These are phyloP conservation scores for Vitis amurensis DNA, from an alignment of 164 flowering plant genomes.

Conservation along the genomic window DNA sequence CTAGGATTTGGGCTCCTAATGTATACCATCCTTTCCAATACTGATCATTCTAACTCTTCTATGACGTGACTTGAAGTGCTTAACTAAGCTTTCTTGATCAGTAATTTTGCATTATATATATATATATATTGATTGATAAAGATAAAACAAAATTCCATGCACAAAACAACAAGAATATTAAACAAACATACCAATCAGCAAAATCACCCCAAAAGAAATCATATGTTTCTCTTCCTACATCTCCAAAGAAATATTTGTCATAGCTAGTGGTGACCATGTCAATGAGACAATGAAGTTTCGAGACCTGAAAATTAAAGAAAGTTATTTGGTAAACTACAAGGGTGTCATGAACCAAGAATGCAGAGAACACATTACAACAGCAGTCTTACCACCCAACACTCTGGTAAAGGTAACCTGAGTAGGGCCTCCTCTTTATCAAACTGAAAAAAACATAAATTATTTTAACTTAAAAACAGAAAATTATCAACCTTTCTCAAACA, in stretches of 20 bases:
- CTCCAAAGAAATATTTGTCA: conserved; percentile 89
- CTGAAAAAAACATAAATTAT: conserved; percentile 33
- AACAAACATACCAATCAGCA: conserved; percentile 79
- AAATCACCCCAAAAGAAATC: conserved; percentile 97
- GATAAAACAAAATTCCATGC: background rate
- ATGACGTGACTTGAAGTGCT: no score
- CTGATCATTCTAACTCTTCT: no score
- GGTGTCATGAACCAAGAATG: background rate
- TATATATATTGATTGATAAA: no score
- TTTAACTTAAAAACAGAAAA: no score
- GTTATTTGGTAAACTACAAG: conserved; percentile 5
- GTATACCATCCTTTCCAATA: no score
- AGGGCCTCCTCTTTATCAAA: conserved; percentile 68
- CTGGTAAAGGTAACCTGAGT: conserved; percentile 66
- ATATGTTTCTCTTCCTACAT: conserved; percentile 80
- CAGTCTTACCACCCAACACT: conserved; percentile 92
- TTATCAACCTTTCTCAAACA: no score
- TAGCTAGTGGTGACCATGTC: conserved; percentile 78
- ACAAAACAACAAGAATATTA: background rate
- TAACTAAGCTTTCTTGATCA: no score
- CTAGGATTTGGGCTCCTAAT: no score
- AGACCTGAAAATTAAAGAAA: conserved; percentile 49
- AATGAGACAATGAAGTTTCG: conserved; percentile 82
- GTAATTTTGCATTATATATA: no score
- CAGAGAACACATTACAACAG: background rate